These are phyloP conservation scores for Didymella sp. DNA, from an alignment of 2,329 filamentous ascomycete genomes.

Conservation along the genomic window DNA sequence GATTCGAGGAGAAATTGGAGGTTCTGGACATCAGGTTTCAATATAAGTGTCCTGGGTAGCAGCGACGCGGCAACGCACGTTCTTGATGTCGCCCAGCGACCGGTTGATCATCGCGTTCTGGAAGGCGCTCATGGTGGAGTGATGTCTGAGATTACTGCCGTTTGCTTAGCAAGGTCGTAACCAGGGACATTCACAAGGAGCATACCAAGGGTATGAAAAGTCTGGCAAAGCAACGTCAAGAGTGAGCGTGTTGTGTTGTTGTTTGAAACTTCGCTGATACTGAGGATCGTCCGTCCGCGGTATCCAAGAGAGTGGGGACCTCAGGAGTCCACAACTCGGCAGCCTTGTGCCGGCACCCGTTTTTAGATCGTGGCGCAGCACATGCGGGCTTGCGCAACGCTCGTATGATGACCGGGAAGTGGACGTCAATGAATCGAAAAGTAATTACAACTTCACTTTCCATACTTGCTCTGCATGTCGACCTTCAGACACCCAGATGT, in stretches of 20 bases:
- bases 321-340: constrained; percentile 14
- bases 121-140: constrained; percentile 50
- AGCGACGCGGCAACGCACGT: constrained; percentile 60
- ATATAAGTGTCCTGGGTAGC: neutral
- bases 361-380: constrained; percentile 20
- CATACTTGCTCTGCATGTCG: neutral
- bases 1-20: constrained; percentile 88
- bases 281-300: constrained; percentile 11
- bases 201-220: constrained; percentile 3
- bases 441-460: neutral
- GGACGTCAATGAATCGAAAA: neutral
- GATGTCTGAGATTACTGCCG: neutral
- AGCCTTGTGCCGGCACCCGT: constrained; percentile 5
- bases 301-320: constrained; percentile 16
- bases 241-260: constrained; percentile 10
- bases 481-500: neutral
- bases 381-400: neutral
- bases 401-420: neutral
- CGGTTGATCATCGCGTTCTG: constrained; percentile 73
- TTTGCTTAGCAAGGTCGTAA: neutral
- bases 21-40: constrained; percentile 64
- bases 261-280: constrained; percentile 13
- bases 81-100: constrained; percentile 86
- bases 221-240: neutral
- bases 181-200: neutral